Evolutionary conservation across 805 yeast species (phyloP).

Genomic region (Hanseniaspora nectarophila): DNA sequence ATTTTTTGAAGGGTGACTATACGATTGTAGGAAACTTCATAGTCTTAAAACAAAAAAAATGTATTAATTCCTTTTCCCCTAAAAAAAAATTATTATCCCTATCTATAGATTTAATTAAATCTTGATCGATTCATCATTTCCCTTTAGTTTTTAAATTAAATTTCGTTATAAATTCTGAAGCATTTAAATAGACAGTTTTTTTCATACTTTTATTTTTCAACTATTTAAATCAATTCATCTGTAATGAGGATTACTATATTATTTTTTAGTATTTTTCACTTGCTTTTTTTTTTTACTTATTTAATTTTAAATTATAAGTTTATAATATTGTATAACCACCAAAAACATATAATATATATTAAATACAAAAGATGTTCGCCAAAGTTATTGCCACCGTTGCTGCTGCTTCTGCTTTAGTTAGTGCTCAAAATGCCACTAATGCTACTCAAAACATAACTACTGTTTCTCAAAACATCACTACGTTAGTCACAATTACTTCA

Average conservation of each 20-base stretch:
- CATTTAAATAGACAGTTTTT: too few relatives aligned
- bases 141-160: too few relatives aligned
- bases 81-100: too few relatives aligned
- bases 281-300: background rate
- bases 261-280: background rate
- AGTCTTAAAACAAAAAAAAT: too few relatives aligned
- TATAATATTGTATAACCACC: constrained; percentile 14
- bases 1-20: too few relatives aligned
- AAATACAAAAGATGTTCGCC: constrained; percentile 30
- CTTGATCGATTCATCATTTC: too few relatives aligned
- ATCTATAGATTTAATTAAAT: too few relatives aligned
- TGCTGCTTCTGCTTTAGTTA: constrained; percentile 19
- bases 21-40: too few relatives aligned
- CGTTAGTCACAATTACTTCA: constrained; percentile 30
- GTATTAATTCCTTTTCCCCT: too few relatives aligned
- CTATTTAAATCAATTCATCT: background rate
- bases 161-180: too few relatives aligned
- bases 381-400: constrained; percentile 31
- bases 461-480: constrained; percentile 24
- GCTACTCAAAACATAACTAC: constrained; percentile 19
- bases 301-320: background rate
- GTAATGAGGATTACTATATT: background rate
- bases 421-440: constrained; percentile 22
- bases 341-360: constrained; percentile 20
- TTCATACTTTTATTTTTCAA: too few relatives aligned